phyloP scores from a whole-genome alignment of 768 basidiomycete species.

The Xanthoconium purpureum region DNA sequence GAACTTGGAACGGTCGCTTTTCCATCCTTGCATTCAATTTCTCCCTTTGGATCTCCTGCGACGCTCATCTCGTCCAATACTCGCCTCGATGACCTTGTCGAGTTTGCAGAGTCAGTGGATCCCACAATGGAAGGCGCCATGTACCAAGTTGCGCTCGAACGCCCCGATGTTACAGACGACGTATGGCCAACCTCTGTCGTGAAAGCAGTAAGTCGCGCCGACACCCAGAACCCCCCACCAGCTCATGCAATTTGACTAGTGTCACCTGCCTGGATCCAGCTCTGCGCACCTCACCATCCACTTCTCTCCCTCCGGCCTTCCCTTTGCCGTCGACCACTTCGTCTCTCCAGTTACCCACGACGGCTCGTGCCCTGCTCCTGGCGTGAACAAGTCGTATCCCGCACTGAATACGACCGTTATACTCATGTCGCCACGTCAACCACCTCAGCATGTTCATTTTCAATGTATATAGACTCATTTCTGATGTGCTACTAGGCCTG shows the following conservation, averaged over 20 bases:
- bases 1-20: conserved; percentile 25
- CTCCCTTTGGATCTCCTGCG: conserved; percentile 32
- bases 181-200: conserved; percentile 32
- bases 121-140: conserved; percentile 42
- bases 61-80: conserved; percentile 40
- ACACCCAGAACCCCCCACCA: conserved; percentile 36
- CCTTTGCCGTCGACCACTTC: conserved; percentile 73
- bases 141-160: conserved; percentile 71
- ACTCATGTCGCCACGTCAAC: conserved; percentile 43
- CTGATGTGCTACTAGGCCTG: conserved; percentile 46
- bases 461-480: background rate
- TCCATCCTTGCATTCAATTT: conserved; percentile 34
- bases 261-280: conserved; percentile 55
- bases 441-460: conserved; percentile 51
- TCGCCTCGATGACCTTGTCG: conserved; percentile 44
- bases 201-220: conserved; percentile 50
- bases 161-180: conserved; percentile 39
- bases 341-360: conserved; percentile 64
- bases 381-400: conserved; percentile 27
- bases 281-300: conserved; percentile 61
- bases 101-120: conserved; percentile 41
- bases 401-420: conserved; percentile 53
- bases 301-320: conserved; percentile 40
- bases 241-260: conserved; percentile 42
- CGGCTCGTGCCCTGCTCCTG: conserved; percentile 51